Percentiles rank a stretch among this genome's conserved stretches.
These are phyloP conservation scores for Fraxinus sp. DNA, from an alignment of 305 asterid genomes.

Conservation along the genomic window DNA sequence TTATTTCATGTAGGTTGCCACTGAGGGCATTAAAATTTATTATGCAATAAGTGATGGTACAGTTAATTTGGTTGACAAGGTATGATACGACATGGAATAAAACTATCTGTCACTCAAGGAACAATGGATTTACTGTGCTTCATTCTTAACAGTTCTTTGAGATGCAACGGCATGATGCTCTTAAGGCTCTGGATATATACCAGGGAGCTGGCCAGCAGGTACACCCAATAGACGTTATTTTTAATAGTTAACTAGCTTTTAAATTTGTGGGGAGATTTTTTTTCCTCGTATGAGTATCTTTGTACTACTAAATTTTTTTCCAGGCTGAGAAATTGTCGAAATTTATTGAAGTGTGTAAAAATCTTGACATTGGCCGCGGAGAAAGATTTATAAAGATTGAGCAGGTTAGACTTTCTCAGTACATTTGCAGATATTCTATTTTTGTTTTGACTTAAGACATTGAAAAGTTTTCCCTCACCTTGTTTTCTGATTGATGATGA, in stretches of 20 bases:
- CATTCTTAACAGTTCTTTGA: constrained; percentile 71
- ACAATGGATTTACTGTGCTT: constrained; percentile 19
- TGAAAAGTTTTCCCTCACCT: constrained; percentile 15
- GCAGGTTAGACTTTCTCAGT: constrained; percentile 54
- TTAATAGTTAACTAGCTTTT: background rate
- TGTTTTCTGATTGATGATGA: constrained; percentile 27
- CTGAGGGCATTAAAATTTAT: constrained; percentile 86
- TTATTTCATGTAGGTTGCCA: constrained; percentile 64
- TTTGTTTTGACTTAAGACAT: background rate
- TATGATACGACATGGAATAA: constrained; percentile 27
- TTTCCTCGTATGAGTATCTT: background rate
- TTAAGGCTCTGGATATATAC: constrained; percentile 86
- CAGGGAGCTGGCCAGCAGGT: constrained; percentile 94
- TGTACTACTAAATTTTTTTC: constrained; percentile 19
- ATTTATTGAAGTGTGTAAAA: constrained; percentile 82
- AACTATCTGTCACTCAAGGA: background rate
- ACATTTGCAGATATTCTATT: constrained; percentile 8
- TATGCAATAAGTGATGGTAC: constrained; percentile 83
- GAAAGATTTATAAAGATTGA: constrained; percentile 87
- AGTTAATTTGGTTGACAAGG: constrained; percentile 96
- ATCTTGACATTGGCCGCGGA: constrained; percentile 86
- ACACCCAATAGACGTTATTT: constrained; percentile 8
- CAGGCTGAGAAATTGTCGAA: constrained; percentile 95
- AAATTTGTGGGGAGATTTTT: background rate
- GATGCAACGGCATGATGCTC: constrained; percentile 96